phyloP scores from a whole-genome alignment of 768 basidiomycete genomes.

The Lyophyllum atratum region DNA sequence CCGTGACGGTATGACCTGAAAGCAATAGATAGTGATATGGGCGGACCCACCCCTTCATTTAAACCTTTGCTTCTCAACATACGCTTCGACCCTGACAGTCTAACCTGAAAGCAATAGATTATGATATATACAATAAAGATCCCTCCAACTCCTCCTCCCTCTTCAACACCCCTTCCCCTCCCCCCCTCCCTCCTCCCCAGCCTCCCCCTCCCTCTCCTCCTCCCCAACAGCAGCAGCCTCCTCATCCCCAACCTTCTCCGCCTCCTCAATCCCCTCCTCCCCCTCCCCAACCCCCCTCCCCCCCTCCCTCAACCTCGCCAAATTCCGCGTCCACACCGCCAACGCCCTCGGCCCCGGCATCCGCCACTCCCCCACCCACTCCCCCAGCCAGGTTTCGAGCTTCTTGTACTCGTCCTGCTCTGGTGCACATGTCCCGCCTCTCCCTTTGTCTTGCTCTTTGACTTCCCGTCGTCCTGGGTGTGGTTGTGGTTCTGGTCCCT shows the following conservation, averaged over 20 bases:
- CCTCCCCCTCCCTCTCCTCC: neutral
- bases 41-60: too few relatives aligned
- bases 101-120: too few relatives aligned
- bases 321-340: constrained; percentile 30
- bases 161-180: constrained; percentile 19
- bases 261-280: constrained; percentile 1
- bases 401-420: constrained; percentile 40
- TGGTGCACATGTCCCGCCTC: neutral
- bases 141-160: constrained; percentile 28
- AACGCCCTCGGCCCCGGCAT: constrained; percentile 43
- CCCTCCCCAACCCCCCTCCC: constrained; percentile 3
- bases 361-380: constrained; percentile 54
- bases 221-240: neutral
- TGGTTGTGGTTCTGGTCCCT: too few relatives aligned
- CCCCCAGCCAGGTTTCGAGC: constrained; percentile 53
- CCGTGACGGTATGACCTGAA: too few relatives aligned
- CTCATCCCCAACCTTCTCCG: constrained; percentile 2
- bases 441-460: neutral
- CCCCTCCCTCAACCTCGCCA: neutral
- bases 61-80: too few relatives aligned
- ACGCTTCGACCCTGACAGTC: too few relatives aligned
- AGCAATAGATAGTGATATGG: too few relatives aligned
- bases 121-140: too few relatives aligned
- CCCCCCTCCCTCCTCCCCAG: neutral
- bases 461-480: too few relatives aligned